Evolutionary conservation across 2,329 filamentous ascomycete species (phyloP), one percentile per base, ranked within the genome.

Genomic region (Fusarium sublunatum): DNA sequence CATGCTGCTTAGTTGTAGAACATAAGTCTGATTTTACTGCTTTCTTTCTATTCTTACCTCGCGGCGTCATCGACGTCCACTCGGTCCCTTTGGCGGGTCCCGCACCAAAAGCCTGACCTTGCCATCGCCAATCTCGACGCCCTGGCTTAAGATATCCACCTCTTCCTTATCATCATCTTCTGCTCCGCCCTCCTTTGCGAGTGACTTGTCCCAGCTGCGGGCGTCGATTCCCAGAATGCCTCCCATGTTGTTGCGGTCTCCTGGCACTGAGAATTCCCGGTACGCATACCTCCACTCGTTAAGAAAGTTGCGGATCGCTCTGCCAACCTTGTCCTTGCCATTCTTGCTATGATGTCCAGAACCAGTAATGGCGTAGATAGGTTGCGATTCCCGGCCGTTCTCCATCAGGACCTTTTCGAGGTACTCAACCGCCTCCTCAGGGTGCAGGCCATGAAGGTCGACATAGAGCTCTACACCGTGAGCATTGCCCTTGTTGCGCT

Each of bases 311-410:
- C 95, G 89, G 61, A 98, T 89, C 2, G 93, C 93, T 78, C 96
- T 97, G 73, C 94, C 94, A 32, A 99, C 92, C 79, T 99, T 99
- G 78, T 99, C 95, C 76, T 98, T 98, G 71, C 95, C 94, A 73
- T 97, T 97, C 82, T 98, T 98, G 75, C 92, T 96, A 78, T 99
- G 95, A 73, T 98, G 93, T 4, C 94, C 95, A 1, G 94, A 98
- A 40, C 95, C 95, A 2, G 93, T 97, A 74, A 99, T 98, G 67
- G 93, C 93, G 74, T 98, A 99, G 38, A 99, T 86, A 3, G 94
- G 91, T 22, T 88, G 85, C 32, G 83, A 84, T 67, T 91, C 88
- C 65, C 87, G 83, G 65, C 83, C 85, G 72, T 97, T 95, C 72
- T 96, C 92, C 61, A 93, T 82, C 22, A 99, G 87, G 35, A 96